phyloP scores from a whole-genome alignment of 2,329 filamentous ascomycete species.

The Xylaria multiplex region DNA sequence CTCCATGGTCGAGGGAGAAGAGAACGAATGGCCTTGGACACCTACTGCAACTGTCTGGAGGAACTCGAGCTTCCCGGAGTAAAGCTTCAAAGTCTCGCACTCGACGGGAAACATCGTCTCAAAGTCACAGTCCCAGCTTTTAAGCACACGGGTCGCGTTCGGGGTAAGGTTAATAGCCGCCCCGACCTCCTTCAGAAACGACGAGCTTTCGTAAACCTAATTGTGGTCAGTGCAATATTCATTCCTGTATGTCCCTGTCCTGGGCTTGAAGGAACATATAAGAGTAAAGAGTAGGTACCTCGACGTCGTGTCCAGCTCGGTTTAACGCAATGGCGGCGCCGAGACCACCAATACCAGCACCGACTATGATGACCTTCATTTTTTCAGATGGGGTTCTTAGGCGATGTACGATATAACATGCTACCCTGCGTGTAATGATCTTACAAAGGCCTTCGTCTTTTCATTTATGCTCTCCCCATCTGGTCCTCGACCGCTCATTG shows the following conservation, averaged over 20 bases:
- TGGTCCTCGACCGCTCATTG: not conserved
- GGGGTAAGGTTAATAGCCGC: slow-evolving; percentile 32
- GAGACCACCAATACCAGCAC: slow-evolving; percentile 34
- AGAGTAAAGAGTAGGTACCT: slow-evolving; percentile 16
- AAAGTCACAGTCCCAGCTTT: slow-evolving; percentile 30
- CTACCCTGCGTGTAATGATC: not conserved
- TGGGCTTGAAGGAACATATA: not conserved
- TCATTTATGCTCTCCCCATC: not conserved
- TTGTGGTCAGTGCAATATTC: slow-evolving; percentile 5
- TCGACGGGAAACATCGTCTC: slow-evolving; percentile 11
- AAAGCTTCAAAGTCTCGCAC: slow-evolving; percentile 12
- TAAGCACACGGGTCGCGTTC: slow-evolving; percentile 25
- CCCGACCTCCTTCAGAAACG: slow-evolving; percentile 34
- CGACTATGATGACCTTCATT: slow-evolving; percentile 35
- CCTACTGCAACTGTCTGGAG: not conserved
- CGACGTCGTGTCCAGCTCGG: slow-evolving; percentile 33
- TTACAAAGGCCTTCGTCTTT: not conserved
- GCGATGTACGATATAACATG: not conserved
- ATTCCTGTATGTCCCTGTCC: not conserved
- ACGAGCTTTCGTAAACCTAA: slow-evolving; percentile 33
- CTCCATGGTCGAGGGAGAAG: not conserved
- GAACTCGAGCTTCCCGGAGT: slow-evolving; percentile 7
- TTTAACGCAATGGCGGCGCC: slow-evolving; percentile 25
- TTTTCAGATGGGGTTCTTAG: not conserved
- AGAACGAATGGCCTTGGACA: not conserved